These are phyloP conservation scores for Verticillium albo-atrum DNA, from an alignment of 2,329 filamentous ascomycete species.

Conservation along the genomic window DNA sequence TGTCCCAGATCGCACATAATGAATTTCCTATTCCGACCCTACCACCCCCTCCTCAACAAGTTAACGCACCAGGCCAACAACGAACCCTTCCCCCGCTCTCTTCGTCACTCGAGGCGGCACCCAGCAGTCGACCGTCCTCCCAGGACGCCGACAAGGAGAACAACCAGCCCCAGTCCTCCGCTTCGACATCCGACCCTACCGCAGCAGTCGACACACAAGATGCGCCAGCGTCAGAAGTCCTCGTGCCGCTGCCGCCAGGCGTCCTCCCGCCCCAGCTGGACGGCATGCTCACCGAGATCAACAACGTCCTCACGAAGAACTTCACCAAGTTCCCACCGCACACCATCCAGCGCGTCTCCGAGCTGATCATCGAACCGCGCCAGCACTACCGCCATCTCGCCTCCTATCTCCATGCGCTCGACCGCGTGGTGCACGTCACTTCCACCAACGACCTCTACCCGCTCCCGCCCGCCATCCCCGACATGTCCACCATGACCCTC, in stretches of 20 bases:
- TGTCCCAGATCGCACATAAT: conserved; percentile 63
- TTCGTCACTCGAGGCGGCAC: conserved; percentile 33
- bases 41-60: conserved; percentile 37
- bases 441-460: conserved; percentile 79
- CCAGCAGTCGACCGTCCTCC: conserved; percentile 31
- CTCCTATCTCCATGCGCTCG: conserved; percentile 83
- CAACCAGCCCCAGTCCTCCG: conserved; percentile 35
- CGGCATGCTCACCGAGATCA: conserved; percentile 58
- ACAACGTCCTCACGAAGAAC: conserved; percentile 51
- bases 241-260: conserved; percentile 28
- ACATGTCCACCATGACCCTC: conserved; percentile 48
- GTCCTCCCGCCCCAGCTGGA: conserved; percentile 60
- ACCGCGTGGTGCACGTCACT: conserved; percentile 86
- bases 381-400: conserved; percentile 77
- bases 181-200: conserved; percentile 31
- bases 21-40: conserved; percentile 70
- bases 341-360: conserved; percentile 86
- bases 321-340: conserved; percentile 80
- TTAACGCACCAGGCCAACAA: conserved; percentile 31
- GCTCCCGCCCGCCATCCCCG: conserved; percentile 62
- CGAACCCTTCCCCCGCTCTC: conserved; percentile 36
- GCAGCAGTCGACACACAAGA: conserved; percentile 25
- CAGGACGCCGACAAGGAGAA: conserved; percentile 69
- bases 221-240: conserved; percentile 13
- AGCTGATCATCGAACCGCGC: conserved; percentile 74